Evolutionary conservation across 2,329 filamentous ascomycete genomes (phyloP).

Genomic region (Microcyclospora pomicola): DNA sequence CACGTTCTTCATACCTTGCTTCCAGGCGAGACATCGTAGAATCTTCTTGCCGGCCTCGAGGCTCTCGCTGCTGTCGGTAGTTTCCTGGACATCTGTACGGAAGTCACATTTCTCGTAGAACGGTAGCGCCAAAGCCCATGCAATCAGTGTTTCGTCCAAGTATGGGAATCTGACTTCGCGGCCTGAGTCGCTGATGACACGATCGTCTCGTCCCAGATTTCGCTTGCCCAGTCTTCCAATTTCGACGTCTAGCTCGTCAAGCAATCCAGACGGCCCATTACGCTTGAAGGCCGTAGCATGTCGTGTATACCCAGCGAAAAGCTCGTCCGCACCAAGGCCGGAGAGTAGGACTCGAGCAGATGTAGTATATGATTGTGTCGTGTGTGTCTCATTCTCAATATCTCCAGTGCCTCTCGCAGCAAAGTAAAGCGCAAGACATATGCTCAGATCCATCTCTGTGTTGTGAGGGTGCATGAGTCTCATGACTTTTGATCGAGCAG

Average conservation of each 20-base stretch:
- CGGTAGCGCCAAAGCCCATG: slow-evolving; percentile 59
- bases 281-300: slow-evolving; percentile 65
- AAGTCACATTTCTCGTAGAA: slow-evolving; percentile 87
- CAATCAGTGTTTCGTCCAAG: slow-evolving; percentile 75
- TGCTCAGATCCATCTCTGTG: slow-evolving; percentile 97
- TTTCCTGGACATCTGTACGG: slow-evolving; percentile 17
- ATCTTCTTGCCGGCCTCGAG: slow-evolving; percentile 72
- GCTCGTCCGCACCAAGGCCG: slow-evolving; percentile 85
- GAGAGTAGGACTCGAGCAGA: slow-evolving; percentile 74
- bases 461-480: slow-evolving; percentile 82
- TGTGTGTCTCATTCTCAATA: no score
- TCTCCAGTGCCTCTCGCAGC: slow-evolving; percentile 54
- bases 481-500: slow-evolving; percentile 56
- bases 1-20: slow-evolving; percentile 56
- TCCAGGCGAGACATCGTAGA: slow-evolving; percentile 60
- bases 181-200: slow-evolving; percentile 78
- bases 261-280: slow-evolving; percentile 53
- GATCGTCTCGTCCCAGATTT: slow-evolving; percentile 90
- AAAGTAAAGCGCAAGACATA: slow-evolving; percentile 88
- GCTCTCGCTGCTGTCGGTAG: slow-evolving; percentile 14
- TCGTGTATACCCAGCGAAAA: slow-evolving; percentile 85
- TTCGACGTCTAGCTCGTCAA: slow-evolving; percentile 74
- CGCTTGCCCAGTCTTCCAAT: slow-evolving; percentile 74
- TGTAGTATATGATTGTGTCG: slow-evolving; percentile 42
- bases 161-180: slow-evolving; percentile 83